Evolutionary conservation across 2,329 filamentous ascomycete genomes (phyloP), one percentile per base, ranked within the genome.

Genomic region (Sporothrix dimorphospora): DNA sequence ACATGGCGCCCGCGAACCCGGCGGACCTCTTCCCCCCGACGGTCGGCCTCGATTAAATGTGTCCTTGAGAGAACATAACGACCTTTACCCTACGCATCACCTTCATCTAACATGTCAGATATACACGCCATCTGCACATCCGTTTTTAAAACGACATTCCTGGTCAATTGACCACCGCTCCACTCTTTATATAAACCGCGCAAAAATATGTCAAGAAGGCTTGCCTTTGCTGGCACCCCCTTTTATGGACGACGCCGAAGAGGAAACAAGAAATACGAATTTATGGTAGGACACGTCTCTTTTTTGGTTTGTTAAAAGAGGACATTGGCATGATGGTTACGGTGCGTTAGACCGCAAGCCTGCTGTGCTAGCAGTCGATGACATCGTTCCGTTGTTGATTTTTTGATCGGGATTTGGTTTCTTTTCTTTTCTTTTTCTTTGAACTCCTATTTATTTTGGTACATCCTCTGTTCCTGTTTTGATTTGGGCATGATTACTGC

Each of bases 1-100:
- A 74, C 14, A 67, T 70, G 27, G 73, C 61, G n/a, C n/a, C 53
- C 4, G 40, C 45, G 16, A 72, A 73, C 61, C 57, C 71, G 45
- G 67, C 71, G 38, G 73, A 75, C 21, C 69, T 73, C 24, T 71
- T 75, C 70, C 71, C 71, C 53, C 71, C 68, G 51, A 65, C 68
- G 19, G 73, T 73, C 47, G 71, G 74, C 73, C 73, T 74, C 24
- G 74, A 74, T 40, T 74, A 74, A 34, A 65, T 27, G n/a, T 21
- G 24, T 53, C 38, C 24, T 42, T 45, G 59, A 45, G 30, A 59
- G 59, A 65, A 45, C 27, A 42, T n/a, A 30, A n/a, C 24, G 14
- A 12, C 12, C 16, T 51, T 21, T n/a, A 42, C 45, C 55, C 2
- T 40, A n/a, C 21, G 16, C 40, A n/a, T 34, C 7, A 14, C n/a